Percentiles rank a stretch among this genome's conserved stretches.
Evolutionary conservation across 2,329 filamentous ascomycete species (phyloP).

Genomic region (Fusarium globosum): DNA sequence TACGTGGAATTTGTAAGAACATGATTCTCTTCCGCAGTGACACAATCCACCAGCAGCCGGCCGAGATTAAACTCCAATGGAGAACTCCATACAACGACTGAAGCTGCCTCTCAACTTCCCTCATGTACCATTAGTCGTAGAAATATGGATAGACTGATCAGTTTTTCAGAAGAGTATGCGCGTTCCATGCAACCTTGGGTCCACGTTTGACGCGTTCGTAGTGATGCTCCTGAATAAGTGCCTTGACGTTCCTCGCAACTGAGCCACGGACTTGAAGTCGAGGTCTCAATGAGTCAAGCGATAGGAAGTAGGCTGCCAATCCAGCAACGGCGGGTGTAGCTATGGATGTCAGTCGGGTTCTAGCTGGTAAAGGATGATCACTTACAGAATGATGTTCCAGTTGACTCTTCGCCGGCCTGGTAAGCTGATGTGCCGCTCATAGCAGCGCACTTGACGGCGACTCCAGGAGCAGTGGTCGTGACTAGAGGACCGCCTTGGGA

Average conservation of each 20-base stretch:
- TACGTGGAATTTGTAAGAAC: no score
- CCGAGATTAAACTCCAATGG: neutral
- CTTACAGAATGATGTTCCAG: neutral
- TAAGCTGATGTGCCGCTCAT: neutral
- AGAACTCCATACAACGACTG: neutral
- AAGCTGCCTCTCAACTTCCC: no score
- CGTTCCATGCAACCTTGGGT: slow-evolving; percentile 1
- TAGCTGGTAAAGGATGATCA: fast-evolving
- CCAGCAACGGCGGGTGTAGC: neutral
- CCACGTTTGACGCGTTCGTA: neutral
- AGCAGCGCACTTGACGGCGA: neutral
- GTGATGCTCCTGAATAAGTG: neutral
- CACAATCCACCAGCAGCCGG: no score
- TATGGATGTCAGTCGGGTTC: fast-evolving
- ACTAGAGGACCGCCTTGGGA: neutral
- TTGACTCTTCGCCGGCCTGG: neutral
- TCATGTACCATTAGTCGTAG: fast-evolving
- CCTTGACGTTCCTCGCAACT: neutral
- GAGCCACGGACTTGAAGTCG: neutral
- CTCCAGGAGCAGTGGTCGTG: neutral
- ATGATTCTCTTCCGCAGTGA: no score
- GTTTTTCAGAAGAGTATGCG: neutral
- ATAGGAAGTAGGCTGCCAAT: neutral
- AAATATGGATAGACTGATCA: fast-evolving
- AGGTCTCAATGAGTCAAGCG: neutral